Evolutionary conservation across 495 filamentous ascomycete genomes (phyloP).

Genomic region (Xylaria sp.): DNA sequence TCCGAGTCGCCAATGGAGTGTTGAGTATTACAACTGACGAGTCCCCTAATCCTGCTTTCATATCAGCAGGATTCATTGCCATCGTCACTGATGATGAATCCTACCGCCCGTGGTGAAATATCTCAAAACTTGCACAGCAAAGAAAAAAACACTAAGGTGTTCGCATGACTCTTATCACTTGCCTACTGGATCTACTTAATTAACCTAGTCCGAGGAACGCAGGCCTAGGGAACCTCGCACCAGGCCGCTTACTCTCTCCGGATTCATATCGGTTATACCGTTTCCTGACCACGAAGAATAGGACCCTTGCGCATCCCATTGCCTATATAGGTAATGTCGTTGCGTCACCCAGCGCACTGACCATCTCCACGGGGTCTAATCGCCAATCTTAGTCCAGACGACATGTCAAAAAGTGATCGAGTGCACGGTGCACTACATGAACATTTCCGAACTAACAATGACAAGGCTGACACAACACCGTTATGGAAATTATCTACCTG

Average conservation of each 20-base stretch:
- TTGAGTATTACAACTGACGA: neutral
- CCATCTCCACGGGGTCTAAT: neutral
- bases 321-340: neutral
- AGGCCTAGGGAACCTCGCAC: neutral
- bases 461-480: conserved; percentile 9
- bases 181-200: too few species aligned
- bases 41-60: neutral
- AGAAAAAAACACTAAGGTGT: neutral
- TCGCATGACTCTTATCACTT: neutral
- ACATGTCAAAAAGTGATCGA: neutral
- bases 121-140: neutral
- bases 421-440: neutral
- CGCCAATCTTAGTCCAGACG: neutral
- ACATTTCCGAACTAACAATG: neutral
- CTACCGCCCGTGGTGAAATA: neutral
- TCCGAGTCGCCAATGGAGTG: neutral
- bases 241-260: neutral
- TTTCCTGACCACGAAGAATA: neutral
- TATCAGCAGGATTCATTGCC: neutral
- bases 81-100: neutral
- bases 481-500: neutral
- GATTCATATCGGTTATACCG: neutral
- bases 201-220: neutral
- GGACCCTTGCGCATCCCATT: neutral
- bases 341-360: conserved; percentile 12